Evolutionary conservation across 495 filamentous ascomycete genomes (phyloP).

Genomic region (Thozetella sp.): DNA sequence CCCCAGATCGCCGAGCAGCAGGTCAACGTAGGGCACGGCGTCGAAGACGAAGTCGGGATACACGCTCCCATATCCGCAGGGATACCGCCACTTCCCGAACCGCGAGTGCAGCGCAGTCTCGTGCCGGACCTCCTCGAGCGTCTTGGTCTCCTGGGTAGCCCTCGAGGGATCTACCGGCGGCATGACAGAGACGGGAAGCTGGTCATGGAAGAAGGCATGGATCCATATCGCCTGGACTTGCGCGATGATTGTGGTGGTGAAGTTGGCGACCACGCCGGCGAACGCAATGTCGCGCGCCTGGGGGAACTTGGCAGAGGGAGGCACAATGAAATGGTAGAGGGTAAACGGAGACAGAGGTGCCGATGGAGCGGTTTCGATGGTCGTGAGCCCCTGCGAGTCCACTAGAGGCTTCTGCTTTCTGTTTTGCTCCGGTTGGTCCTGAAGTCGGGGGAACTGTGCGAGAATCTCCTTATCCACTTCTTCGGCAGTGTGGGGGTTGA

Average conservation of each 20-base stretch:
- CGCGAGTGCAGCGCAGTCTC: slow-evolving; percentile 67
- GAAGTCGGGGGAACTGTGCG: slow-evolving; percentile 63
- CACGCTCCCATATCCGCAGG: slow-evolving; percentile 61
- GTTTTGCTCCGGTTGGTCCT: slow-evolving; percentile 42
- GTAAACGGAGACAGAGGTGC: slow-evolving; percentile 39
- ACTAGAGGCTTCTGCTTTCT: slow-evolving; percentile 43
- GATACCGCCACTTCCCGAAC: slow-evolving; percentile 71
- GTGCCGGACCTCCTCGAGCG: slow-evolving; percentile 33
- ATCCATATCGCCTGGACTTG: slow-evolving; percentile 77
- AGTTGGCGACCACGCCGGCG: slow-evolving; percentile 63
- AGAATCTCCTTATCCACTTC: slow-evolving; percentile 70
- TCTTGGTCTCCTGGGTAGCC: slow-evolving; percentile 11
- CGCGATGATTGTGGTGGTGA: slow-evolving; percentile 62
- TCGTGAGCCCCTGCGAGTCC: slow-evolving; percentile 30
- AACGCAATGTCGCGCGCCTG: slow-evolving; percentile 65
- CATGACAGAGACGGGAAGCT: slow-evolving; percentile 23
- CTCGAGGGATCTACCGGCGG: slow-evolving; percentile 5
- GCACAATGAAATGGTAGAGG: slow-evolving; percentile 73
- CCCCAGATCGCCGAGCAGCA: slow-evolving; percentile 69
- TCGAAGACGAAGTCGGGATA: slow-evolving; percentile 79
- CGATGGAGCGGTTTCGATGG: slow-evolving; percentile 32
- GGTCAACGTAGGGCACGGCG: slow-evolving; percentile 74
- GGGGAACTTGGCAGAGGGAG: slow-evolving; percentile 52
- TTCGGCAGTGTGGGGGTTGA: slow-evolving; percentile 21
- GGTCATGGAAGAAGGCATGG: slow-evolving; percentile 56